Percentiles rank a stretch among this genome's conserved stretches.
Conservation (phyloP, 306 rosid species). For the Oxytropis ochrocephala region DNA sequence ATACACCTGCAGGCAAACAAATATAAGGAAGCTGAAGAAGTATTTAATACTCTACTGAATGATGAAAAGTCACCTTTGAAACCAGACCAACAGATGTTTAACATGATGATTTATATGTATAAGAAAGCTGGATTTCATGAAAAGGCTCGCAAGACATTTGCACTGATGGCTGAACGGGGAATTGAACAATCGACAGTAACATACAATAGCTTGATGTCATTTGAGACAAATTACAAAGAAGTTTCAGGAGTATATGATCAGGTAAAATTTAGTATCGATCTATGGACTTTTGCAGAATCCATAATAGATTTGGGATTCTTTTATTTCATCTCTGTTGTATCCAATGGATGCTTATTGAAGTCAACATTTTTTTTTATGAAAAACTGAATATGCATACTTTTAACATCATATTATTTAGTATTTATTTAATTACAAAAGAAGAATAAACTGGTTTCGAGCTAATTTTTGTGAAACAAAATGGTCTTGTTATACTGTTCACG, state of each 20-base stretch:
- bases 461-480: neutral
- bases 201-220: constrained; percentile 89
- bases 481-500: neutral
- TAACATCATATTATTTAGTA: neutral
- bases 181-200: constrained; percentile 71
- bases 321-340: neutral
- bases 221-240: constrained; percentile 85
- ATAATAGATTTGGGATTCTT: neutral
- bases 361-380: neutral
- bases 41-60: constrained; percentile 59
- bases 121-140: constrained; percentile 86
- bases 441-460: neutral
- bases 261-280: constrained; percentile 40
- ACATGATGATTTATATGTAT: constrained; percentile 90
- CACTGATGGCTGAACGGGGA: constrained; percentile 72
- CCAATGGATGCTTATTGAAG: neutral
- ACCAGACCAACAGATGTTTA: constrained; percentile 92
- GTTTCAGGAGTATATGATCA: constrained; percentile 83
- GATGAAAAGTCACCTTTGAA: constrained; percentile 59
- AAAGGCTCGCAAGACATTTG: constrained; percentile 74
- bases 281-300: neutral
- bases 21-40: constrained; percentile 81
- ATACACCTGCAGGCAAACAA: constrained; percentile 55
- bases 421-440: neutral
- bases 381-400: neutral